These are phyloP conservation scores for Aspergillus sp. DNA, from an alignment of 2,329 filamentous ascomycete genomes.

Conservation along the genomic window DNA sequence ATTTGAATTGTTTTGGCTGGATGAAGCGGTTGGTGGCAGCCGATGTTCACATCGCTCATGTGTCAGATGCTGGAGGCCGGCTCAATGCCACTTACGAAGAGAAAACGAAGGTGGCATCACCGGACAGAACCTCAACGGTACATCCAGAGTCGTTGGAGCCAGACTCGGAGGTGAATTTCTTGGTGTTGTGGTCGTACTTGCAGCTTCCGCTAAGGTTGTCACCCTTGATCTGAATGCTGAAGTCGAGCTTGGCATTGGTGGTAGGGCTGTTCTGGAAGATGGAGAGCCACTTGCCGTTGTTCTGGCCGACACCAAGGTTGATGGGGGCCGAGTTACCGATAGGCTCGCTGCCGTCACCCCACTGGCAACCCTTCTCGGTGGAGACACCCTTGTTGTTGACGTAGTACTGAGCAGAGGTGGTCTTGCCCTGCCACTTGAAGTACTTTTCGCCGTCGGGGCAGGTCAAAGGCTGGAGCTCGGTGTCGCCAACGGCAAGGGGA, in stretches of 20 bases:
- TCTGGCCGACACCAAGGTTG: conserved; percentile 76
- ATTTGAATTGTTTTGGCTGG: neutral
- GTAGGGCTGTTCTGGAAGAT: conserved; percentile 82
- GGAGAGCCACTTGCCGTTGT: conserved; percentile 70
- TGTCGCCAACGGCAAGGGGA: conserved; percentile 61
- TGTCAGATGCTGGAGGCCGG: neutral
- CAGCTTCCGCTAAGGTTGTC: conserved; percentile 58
- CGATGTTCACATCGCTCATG: conserved; percentile 4
- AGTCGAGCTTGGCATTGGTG: conserved; percentile 64
- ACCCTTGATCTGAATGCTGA: conserved; percentile 71
- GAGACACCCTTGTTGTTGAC: conserved; percentile 75
- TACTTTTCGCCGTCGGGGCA: conserved; percentile 69
- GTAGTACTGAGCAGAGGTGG: conserved; percentile 93
- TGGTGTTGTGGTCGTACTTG: conserved; percentile 54
- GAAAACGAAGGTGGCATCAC: conserved; percentile 47
- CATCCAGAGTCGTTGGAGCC: conserved; percentile 59
- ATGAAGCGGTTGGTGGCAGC: neutral
- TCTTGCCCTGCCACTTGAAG: conserved; percentile 70
- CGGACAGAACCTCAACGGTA: conserved; percentile 57
- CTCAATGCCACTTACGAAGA: conserved; percentile 4
- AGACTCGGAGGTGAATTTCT: conserved; percentile 53
- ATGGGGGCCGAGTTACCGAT: conserved; percentile 82
- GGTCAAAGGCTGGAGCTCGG: conserved; percentile 60
- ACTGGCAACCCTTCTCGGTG: conserved; percentile 67
- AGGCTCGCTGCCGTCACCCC: conserved; percentile 58